phyloP scores from a whole-genome alignment of 371 early-diverging fungal species.

The Mucor ambiguus region DNA sequence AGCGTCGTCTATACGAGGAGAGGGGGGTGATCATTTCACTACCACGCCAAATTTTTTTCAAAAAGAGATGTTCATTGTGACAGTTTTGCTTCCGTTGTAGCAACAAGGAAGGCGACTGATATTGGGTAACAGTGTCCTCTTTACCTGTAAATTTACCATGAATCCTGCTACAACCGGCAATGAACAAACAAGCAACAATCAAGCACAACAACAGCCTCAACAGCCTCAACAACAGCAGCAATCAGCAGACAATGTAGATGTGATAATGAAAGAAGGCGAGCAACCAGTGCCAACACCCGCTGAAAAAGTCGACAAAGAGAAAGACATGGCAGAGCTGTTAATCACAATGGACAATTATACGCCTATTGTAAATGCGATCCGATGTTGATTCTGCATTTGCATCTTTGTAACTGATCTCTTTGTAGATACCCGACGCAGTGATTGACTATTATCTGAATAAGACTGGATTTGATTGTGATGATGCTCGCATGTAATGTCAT shows the following conservation, averaged over 20 bases:
- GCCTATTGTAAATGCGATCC: slow-evolving; percentile 65
- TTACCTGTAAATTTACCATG: background rate
- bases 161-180: background rate
- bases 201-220: background rate
- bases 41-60: slow-evolving; percentile 4
- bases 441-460: slow-evolving; percentile 93
- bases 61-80: background rate
- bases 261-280: background rate
- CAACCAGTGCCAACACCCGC: background rate
- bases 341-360: slow-evolving; percentile 86
- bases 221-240: background rate
- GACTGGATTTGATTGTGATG: slow-evolving; percentile 92
- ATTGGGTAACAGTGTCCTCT: background rate
- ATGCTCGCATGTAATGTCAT: slow-evolving; percentile 77
- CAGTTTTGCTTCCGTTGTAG: background rate
- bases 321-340: slow-evolving; percentile 74
- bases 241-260: background rate
- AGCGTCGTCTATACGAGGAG: background rate
- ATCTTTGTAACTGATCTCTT: background rate
- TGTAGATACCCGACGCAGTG: slow-evolving; percentile 94
- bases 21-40: background rate
- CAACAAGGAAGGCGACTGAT: background rate
- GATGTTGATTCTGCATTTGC: background rate
- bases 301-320: slow-evolving; percentile 16
- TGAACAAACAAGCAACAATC: background rate